phyloP scores from a whole-genome alignment of 2,329 filamentous ascomycete genomes.

The Sarocladiaceae sp. region DNA sequence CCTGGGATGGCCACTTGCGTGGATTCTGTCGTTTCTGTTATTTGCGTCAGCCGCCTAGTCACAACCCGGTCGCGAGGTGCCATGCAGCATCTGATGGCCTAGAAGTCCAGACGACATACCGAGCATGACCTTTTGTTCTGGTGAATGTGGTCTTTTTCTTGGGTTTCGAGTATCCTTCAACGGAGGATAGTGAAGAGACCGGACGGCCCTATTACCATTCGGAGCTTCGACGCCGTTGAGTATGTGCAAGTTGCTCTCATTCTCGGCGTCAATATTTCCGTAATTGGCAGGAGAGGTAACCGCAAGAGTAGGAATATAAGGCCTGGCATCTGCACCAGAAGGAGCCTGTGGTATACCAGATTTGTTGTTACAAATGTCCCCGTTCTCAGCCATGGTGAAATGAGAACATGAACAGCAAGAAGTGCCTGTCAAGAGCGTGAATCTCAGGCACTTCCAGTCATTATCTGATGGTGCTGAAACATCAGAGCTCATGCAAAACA shows the following conservation, averaged over 20 bases:
- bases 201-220: neutral
- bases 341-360: neutral
- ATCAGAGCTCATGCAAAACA: no score
- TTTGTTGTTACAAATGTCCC: neutral
- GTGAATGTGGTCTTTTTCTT: neutral
- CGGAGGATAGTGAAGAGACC: slow-evolving; percentile 4
- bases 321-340: neutral
- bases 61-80: no score
- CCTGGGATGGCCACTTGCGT: no score
- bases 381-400: slow-evolving; percentile 1
- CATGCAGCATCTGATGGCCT: no score
- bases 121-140: neutral
- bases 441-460: no score
- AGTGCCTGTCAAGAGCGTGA: neutral
- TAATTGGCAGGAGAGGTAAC: slow-evolving; percentile 20
- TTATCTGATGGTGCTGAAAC: no score
- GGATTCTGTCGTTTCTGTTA: no score
- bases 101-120: neutral
- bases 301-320: slow-evolving; percentile 13
- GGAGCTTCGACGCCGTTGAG: slow-evolving; percentile 20
- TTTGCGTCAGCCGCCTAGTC: no score
- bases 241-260: slow-evolving; percentile 26
- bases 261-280: slow-evolving; percentile 28
- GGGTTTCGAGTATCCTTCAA: neutral
- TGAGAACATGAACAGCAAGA: neutral